Evolutionary conservation across 352 stramenopile genomes (phyloP).

Genomic region (Thalassiosira livingstoniorum): DNA sequence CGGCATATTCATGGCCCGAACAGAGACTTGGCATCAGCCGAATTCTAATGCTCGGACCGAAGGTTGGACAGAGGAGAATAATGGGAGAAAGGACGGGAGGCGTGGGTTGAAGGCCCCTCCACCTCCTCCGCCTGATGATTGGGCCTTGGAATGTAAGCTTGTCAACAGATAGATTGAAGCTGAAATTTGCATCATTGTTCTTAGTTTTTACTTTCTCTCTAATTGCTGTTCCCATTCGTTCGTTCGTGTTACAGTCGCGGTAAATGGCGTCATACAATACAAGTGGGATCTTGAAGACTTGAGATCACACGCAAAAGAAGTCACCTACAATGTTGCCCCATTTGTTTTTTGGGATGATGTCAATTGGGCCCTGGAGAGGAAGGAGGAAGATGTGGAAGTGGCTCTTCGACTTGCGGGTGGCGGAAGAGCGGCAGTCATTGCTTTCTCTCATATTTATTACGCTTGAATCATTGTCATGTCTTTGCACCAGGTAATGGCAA

Average conservation of each 20-base stretch:
- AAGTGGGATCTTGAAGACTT: constrained; percentile 24
- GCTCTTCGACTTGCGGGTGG: constrained; percentile 68
- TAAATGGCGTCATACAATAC: constrained; percentile 47
- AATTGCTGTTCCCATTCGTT: too few species aligned
- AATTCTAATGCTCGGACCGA: constrained; percentile 53
- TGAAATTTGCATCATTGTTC: background rate
- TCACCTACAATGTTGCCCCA: constrained; percentile 45
- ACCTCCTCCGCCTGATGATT: constrained; percentile 42
- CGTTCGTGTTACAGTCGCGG: constrained; percentile 36
- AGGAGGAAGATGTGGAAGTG: constrained; percentile 73
- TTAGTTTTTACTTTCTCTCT: background rate
- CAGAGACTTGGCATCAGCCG: constrained; percentile 58
- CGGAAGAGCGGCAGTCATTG: constrained; percentile 53
- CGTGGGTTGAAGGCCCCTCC: constrained; percentile 34
- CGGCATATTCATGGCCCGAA: constrained; percentile 70
- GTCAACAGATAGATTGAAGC: background rate
- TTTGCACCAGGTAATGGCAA: too few species aligned
- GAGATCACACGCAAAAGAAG: background rate
- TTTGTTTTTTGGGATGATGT: constrained; percentile 45
- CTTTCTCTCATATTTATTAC: constrained; percentile 62
- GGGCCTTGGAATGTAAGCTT: constrained; percentile 4
- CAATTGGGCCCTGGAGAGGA: constrained; percentile 34
- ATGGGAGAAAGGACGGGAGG: constrained; percentile 44
- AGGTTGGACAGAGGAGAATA: constrained; percentile 71
- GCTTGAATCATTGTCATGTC: too few species aligned